phyloP scores from a whole-genome alignment of 345 rosid genomes.

The Excoecaria cochinchinensis region DNA sequence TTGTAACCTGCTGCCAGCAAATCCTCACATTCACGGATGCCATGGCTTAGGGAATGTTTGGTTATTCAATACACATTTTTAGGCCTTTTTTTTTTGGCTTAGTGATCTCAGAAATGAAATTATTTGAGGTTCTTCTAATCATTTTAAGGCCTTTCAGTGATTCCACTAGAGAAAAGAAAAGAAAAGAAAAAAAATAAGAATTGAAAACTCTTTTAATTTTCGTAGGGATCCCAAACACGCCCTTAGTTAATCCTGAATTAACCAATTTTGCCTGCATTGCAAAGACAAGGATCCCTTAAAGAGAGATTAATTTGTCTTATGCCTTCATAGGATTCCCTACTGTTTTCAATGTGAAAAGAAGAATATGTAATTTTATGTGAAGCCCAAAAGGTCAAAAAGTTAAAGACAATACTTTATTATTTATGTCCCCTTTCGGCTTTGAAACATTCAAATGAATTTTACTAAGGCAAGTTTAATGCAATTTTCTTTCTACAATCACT shows the following conservation, averaged over 20 bases:
- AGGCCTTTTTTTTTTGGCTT: too few species aligned
- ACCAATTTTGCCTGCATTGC: not conserved
- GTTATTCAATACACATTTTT: too few species aligned
- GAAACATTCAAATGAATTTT: too few species aligned
- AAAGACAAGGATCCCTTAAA: not conserved
- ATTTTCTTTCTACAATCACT: too few species aligned
- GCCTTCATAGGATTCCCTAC: slow-evolving; percentile 36
- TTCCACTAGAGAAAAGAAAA: too few species aligned
- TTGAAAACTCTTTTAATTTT: too few species aligned
- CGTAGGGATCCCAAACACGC: not conserved
- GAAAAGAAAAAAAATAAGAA: not conserved
- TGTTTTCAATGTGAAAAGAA: slow-evolving; percentile 18
- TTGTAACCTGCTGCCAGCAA: slow-evolving; percentile 4
- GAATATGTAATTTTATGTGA: not conserved
- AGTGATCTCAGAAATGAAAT: too few species aligned
- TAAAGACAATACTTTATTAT: not conserved
- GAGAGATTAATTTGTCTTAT: slow-evolving; percentile 9
- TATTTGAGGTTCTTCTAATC: too few species aligned
- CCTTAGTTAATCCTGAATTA: not conserved
- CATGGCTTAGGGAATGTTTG: not conserved
- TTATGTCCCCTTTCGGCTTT: not conserved
- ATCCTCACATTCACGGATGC: not conserved
- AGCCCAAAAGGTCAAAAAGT: slow-evolving; percentile 29
- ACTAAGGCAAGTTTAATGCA: too few species aligned
- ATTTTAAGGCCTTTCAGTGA: too few species aligned